phyloP scores from a whole-genome alignment of 495 filamentous ascomycete genomes.

The Podospora tetraspora region DNA sequence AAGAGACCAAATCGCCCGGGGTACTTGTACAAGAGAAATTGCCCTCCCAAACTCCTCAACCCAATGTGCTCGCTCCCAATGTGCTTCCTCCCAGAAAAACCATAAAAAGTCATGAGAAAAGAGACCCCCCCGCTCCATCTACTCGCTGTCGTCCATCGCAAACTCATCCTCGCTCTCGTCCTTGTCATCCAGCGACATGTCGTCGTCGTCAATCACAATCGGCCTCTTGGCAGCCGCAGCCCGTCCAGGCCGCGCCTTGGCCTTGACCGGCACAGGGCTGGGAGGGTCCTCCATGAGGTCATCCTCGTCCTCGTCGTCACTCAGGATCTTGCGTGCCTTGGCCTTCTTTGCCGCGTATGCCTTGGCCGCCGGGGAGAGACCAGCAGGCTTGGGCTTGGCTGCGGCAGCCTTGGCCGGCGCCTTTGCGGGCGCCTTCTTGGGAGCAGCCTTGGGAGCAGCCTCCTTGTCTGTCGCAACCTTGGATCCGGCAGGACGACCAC shows the following conservation, averaged over 20 bases:
- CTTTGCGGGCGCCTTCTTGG: constrained; percentile 31
- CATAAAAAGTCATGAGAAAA: constrained; percentile 2
- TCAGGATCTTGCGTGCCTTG: constrained; percentile 45
- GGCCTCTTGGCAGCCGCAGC: constrained; percentile 43
- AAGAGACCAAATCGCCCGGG: neutral
- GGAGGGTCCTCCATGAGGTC: constrained; percentile 37
- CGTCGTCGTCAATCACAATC: constrained; percentile 38
- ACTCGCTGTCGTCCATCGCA: constrained; percentile 28
- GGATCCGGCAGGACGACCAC: constrained; percentile 45
- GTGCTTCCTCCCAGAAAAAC: constrained; percentile 1
- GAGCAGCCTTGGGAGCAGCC: constrained; percentile 25
- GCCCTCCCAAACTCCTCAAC: neutral
- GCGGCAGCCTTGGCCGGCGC: neutral
- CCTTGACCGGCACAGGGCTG: constrained; percentile 34
- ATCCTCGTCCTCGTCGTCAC: constrained; percentile 38
- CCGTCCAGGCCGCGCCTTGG: constrained; percentile 42
- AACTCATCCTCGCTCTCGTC: constrained; percentile 21
- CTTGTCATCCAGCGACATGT: constrained; percentile 35
- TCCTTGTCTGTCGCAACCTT: constrained; percentile 35
- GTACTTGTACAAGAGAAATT: neutral
- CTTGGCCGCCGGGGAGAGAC: constrained; percentile 71
- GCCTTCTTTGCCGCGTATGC: constrained; percentile 69
- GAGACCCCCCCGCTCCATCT: neutral
- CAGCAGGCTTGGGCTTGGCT: constrained; percentile 38
- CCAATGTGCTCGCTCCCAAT: neutral